Conservation (phyloP, 78 protist species). For the Guillardia theta region DNA sequence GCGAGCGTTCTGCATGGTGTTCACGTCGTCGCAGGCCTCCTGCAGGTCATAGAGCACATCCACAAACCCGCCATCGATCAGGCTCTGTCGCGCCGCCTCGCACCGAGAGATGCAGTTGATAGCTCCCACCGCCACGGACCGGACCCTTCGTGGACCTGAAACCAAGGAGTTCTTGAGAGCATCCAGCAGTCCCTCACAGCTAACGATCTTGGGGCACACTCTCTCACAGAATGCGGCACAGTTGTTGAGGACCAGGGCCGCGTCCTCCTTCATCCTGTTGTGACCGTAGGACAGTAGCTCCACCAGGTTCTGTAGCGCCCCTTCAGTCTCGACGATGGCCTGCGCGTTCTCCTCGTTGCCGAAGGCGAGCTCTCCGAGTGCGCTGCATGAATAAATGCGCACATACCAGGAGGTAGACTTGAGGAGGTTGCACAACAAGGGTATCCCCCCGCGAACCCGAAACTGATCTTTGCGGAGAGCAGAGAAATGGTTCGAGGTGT, state of each 20-base stretch:
- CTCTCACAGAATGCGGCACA: slow-evolving; percentile 10
- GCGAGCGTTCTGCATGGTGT: background rate
- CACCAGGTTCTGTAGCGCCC: background rate
- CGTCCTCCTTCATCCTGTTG: background rate
- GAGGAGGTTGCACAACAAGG: background rate
- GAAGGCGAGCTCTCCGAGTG: slow-evolving; percentile 17
- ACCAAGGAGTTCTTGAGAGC: background rate
- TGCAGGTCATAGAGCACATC: background rate
- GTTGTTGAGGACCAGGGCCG: background rate
- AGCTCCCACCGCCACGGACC: background rate
- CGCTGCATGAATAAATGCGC: background rate
- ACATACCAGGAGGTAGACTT: background rate
- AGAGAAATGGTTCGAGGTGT: background rate
- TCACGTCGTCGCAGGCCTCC: background rate
- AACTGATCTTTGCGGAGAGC: background rate
- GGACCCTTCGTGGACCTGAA: background rate
- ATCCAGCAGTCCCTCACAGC: background rate
- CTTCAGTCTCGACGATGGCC: background rate
- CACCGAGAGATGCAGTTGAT: background rate
- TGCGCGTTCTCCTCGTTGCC: background rate
- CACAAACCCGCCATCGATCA: background rate
- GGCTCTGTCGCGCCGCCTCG: background rate
- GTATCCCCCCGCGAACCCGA: background rate
- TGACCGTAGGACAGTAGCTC: background rate
- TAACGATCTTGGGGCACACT: background rate